Evolutionary conservation across 257 asterid species (phyloP).

Genomic region (Fraxinus quadrangulata): DNA sequence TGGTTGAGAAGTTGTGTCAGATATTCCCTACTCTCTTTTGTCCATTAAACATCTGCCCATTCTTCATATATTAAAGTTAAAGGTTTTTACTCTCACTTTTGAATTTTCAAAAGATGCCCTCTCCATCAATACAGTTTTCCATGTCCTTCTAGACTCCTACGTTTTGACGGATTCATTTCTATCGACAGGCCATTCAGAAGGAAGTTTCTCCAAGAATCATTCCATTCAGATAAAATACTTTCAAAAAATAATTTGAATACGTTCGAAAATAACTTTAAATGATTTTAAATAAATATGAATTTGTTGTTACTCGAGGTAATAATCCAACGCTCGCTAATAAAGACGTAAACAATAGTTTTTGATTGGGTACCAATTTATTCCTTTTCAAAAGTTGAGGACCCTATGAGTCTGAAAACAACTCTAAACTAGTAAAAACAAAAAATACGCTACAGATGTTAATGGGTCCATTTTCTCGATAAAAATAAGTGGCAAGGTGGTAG

Average conservation of each 20-base stretch:
- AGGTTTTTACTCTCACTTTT: background rate
- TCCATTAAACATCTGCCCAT: background rate
- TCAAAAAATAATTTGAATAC: too few species aligned
- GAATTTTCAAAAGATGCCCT: slow-evolving; percentile 33
- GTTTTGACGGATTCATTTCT: background rate
- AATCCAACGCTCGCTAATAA: background rate
- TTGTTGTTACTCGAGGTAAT: background rate
- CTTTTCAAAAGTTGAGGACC: background rate
- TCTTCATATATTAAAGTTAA: background rate
- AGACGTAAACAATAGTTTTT: background rate
- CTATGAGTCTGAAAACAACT: background rate
- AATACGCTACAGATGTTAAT: too few species aligned
- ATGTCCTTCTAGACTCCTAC: slow-evolving; percentile 3
- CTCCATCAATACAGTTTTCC: background rate
- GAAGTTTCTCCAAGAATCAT: too few species aligned
- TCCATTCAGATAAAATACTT: too few species aligned
- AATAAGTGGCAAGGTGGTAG: background rate
- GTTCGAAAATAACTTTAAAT: too few species aligned
- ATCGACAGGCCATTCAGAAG: too few species aligned
- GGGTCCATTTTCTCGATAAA: background rate
- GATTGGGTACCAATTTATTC: background rate
- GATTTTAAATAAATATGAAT: too few species aligned
- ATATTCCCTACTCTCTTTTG: slow-evolving; percentile 23
- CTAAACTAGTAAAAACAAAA: background rate
- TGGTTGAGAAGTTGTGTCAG: slow-evolving; percentile 42